Percentiles rank a stretch among this genome's conserved stretches.
Conservation (phyloP, 2,329 filamentous ascomycete genomes). For the Mycosphaerella sp. region DNA sequence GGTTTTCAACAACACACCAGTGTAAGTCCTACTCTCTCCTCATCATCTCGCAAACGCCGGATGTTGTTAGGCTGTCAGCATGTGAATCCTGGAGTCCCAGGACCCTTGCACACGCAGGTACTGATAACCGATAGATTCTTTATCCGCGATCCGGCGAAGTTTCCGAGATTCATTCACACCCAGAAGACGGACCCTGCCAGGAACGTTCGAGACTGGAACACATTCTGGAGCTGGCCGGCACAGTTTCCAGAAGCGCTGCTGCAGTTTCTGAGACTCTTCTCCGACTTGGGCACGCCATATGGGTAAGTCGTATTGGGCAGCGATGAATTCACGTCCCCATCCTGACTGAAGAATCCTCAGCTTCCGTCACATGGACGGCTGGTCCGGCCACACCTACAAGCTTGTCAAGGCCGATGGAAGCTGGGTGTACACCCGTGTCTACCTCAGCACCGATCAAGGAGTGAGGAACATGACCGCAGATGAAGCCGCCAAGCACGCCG, state of each 20-base stretch:
- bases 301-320: conserved; percentile 35
- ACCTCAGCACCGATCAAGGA: conserved; percentile 37
- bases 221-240: conserved; percentile 39
- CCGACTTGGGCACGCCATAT: conserved; percentile 45
- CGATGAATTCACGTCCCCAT: not conserved
- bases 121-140: conserved; percentile 32
- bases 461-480: conserved; percentile 44
- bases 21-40: conserved; percentile 6
- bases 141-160: conserved; percentile 41
- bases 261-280: conserved; percentile 47
- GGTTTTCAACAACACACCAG: conserved; percentile 19
- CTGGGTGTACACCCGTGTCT: conserved; percentile 40
- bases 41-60: not conserved
- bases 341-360: conserved; percentile 1
- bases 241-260: conserved; percentile 47
- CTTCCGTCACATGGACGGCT: conserved; percentile 18
- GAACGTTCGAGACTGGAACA: conserved; percentile 33
- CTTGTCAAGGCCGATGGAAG: conserved; percentile 43
- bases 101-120: no score
- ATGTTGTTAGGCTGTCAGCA: not conserved
- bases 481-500: conserved; percentile 42
- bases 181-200: conserved; percentile 35
- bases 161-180: conserved; percentile 38
- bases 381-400: conserved; percentile 20
- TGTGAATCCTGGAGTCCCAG: no score